Evolutionary conservation across 2,329 filamentous ascomycete species (phyloP).

Genomic region (Cercospora janseana): DNA sequence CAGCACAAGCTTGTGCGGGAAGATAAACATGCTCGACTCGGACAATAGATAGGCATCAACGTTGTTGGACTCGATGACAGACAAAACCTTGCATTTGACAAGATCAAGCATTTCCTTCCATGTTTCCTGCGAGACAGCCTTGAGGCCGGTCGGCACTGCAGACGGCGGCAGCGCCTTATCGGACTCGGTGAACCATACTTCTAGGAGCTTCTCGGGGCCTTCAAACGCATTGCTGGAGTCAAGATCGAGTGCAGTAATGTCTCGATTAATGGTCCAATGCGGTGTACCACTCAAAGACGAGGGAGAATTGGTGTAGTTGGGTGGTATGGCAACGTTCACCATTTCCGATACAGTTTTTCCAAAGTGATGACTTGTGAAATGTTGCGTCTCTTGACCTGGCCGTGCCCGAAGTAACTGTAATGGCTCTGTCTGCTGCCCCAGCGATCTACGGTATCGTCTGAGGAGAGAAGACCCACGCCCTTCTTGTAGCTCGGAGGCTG

Average conservation of each 20-base stretch:
- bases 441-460: slow-evolving; percentile 80
- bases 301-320: slow-evolving; percentile 73
- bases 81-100: slow-evolving; percentile 97
- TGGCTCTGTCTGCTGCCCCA: slow-evolving; percentile 96
- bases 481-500: slow-evolving; percentile 64
- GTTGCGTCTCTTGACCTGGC: background rate
- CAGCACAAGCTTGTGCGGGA: slow-evolving; percentile 97
- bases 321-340: slow-evolving; percentile 77
- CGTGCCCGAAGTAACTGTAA: background rate
- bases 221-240: slow-evolving; percentile 97
- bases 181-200: slow-evolving; percentile 94
- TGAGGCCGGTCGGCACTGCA: slow-evolving; percentile 73
- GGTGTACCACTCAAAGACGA: slow-evolving; percentile 75
- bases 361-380: background rate
- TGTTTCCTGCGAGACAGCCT: slow-evolving; percentile 75
- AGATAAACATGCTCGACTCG: slow-evolving; percentile 99
- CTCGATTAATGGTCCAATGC: slow-evolving; percentile 93
- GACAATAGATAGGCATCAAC: slow-evolving; percentile 96
- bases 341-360: slow-evolving; percentile 58
- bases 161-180: slow-evolving; percentile 68
- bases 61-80: slow-evolving; percentile 86
- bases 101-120: slow-evolving; percentile 98
- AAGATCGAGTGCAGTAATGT: slow-evolving; percentile 78
- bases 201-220: slow-evolving; percentile 94
- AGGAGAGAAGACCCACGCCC: slow-evolving; percentile 91